Conservation (phyloP, 306 rosid species). For the Prunus mume region DNA sequence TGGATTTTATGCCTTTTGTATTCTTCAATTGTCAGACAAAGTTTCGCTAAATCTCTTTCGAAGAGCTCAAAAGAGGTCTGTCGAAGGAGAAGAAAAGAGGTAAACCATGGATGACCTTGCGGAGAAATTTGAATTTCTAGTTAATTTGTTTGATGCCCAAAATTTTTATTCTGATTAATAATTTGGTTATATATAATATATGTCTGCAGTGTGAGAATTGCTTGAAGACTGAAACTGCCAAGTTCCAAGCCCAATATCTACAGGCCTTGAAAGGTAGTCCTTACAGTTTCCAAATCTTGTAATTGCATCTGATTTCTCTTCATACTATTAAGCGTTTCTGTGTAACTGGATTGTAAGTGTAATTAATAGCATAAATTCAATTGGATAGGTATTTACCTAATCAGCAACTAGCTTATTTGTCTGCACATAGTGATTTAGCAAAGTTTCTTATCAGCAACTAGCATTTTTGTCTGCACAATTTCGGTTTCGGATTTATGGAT, state of each 20-base stretch:
- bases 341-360: too few relatives aligned
- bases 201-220: constrained; percentile 68
- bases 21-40: constrained; percentile 54
- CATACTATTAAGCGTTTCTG: background rate
- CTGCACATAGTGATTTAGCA: too few relatives aligned
- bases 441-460: background rate
- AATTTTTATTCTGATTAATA: background rate
- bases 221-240: constrained; percentile 66
- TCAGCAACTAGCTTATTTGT: background rate
- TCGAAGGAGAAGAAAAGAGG: constrained; percentile 1
- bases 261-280: constrained; percentile 69
- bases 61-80: constrained; percentile 96
- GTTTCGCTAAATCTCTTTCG: constrained; percentile 77
- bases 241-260: constrained; percentile 76
- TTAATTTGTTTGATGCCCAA: constrained; percentile 3
- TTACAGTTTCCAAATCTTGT: background rate
- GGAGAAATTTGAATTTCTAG: background rate
- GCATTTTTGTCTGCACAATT: background rate
- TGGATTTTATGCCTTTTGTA: constrained; percentile 6
- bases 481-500: background rate
- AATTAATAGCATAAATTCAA: too few relatives aligned
- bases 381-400: background rate
- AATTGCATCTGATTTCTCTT: background rate
- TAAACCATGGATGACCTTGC: background rate
- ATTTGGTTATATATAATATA: constrained; percentile 9